Evolutionary conservation across 169 alveolate genomes (phyloP).

Genomic region (Eimeria brunetti): DNA sequence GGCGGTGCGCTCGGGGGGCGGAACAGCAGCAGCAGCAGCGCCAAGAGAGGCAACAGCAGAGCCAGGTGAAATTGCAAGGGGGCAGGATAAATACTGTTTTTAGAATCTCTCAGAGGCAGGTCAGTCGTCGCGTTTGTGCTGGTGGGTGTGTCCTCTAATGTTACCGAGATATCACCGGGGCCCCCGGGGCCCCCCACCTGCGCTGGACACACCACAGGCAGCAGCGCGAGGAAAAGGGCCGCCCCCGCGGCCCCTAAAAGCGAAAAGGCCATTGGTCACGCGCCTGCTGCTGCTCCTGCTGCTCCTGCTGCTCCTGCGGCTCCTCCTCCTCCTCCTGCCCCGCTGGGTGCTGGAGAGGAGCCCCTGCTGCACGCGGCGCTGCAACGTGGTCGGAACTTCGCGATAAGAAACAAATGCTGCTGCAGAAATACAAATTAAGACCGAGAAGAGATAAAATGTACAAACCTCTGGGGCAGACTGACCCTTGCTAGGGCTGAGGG

Average conservation of each 20-base stretch:
- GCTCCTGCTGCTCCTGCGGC: background rate
- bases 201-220: background rate
- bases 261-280: background rate
- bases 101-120: background rate
- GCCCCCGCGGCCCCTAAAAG: background rate
- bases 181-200: constrained; percentile 13
- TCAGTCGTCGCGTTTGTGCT: background rate
- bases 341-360: constrained; percentile 20
- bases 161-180: background rate
- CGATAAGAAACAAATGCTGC: background rate
- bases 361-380: background rate
- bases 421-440: background rate
- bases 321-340: constrained; percentile 29
- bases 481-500: too few relatives aligned
- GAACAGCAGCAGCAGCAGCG: background rate
- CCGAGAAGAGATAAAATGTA: background rate
- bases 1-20: too few relatives aligned
- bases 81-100: background rate
- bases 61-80: background rate
- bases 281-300: background rate
- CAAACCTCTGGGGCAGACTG: background rate
- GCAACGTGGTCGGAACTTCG: background rate
- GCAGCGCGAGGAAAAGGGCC: background rate
- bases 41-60: background rate
- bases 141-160: background rate